phyloP scores from a whole-genome alignment of 257 asterid species.

The Striga asiatica region DNA sequence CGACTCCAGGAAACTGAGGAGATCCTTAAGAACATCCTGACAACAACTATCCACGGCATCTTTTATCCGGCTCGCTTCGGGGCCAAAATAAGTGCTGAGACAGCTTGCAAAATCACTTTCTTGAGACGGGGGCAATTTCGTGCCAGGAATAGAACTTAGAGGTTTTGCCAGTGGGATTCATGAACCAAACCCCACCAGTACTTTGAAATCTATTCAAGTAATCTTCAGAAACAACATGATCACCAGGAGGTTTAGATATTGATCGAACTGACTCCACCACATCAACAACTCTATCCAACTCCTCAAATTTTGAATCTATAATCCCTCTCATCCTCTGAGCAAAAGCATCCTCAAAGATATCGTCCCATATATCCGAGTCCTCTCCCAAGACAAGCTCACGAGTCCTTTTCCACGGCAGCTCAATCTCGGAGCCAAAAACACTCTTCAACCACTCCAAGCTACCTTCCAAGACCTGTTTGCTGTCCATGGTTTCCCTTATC shows the following conservation, averaged over 20 bases:
- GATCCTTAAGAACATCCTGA: conserved; percentile 69
- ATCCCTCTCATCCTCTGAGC: conserved; percentile 85
- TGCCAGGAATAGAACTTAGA: conserved; percentile 29
- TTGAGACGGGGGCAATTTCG: conserved; percentile 47
- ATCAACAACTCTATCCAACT: conserved; percentile 48
- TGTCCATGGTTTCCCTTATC: conserved; percentile 87
- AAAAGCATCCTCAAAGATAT: conserved; percentile 89
- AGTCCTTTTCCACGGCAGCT: conserved; percentile 92
- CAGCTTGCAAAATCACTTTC: conserved; percentile 68
- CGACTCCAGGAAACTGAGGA: conserved; percentile 78
- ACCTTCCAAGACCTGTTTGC: conserved; percentile 84
- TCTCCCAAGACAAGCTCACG: conserved; percentile 93
- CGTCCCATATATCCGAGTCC: conserved; percentile 96
- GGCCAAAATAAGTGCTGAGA: conserved; percentile 75
- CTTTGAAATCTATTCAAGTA: conserved; percentile 40
- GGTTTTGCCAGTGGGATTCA: conserved; percentile 57
- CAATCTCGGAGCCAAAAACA: conserved; percentile 96
- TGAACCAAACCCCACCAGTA: conserved; percentile 96
- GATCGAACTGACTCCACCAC: conserved; percentile 59
- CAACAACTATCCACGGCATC: conserved; percentile 81
- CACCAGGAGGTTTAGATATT: conserved; percentile 39
- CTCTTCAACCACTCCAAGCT: conserved; percentile 97
- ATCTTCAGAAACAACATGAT: conserved; percentile 43
- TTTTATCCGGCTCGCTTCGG: conserved; percentile 82
- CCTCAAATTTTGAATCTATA: conserved; percentile 59